These are phyloP conservation scores for Paecilomyces fulvus DNA, from an alignment of 2,329 filamentous ascomycete genomes.

Conservation along the genomic window DNA sequence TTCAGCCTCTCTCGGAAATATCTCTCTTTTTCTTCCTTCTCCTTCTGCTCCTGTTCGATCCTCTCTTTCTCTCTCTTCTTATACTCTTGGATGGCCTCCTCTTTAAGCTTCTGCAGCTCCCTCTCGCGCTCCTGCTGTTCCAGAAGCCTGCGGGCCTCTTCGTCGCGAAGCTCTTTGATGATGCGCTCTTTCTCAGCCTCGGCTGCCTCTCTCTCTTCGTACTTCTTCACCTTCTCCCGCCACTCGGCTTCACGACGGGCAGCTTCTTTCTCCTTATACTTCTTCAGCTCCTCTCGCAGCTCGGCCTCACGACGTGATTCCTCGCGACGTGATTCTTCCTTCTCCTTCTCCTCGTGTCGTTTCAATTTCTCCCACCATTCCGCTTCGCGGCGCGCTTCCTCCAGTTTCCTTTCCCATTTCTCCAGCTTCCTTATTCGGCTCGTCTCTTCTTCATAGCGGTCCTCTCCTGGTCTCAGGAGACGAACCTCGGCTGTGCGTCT, in stretches of 20 bases:
- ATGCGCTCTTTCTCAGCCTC: slow-evolving; percentile 37
- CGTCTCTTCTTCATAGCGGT: slow-evolving; percentile 34
- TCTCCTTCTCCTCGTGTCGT: slow-evolving; percentile 15
- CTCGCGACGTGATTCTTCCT: slow-evolving; percentile 12
- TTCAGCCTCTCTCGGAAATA: slow-evolving; percentile 38
- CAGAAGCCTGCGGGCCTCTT: slow-evolving; percentile 36
- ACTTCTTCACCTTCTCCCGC: slow-evolving; percentile 18
- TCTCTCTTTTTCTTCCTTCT: slow-evolving; percentile 43
- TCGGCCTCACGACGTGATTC: slow-evolving; percentile 10
- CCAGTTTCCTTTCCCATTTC: slow-evolving; percentile 33
- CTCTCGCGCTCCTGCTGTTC: slow-evolving; percentile 21
- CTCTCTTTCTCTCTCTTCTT: slow-evolving; percentile 44
- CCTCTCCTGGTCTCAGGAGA: slow-evolving; percentile 31
- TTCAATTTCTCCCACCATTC: slow-evolving; percentile 10
- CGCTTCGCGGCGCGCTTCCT: slow-evolving; percentile 8
- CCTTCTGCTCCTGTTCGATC: slow-evolving; percentile 39
- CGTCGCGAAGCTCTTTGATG: slow-evolving; percentile 28
- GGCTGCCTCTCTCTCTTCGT: slow-evolving; percentile 28
- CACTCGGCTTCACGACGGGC: slow-evolving; percentile 12
- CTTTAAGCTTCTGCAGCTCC: slow-evolving; percentile 36
- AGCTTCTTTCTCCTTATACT: slow-evolving; percentile 24
- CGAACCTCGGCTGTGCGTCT: slow-evolving; percentile 18
- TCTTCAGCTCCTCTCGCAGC: slow-evolving; percentile 21
- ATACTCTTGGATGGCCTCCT: slow-evolving; percentile 46
- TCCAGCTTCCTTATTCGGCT: slow-evolving; percentile 29